Evolutionary conservation across 2,329 filamentous ascomycete species (phyloP).

Genomic region (Monilinia polystroma): DNA sequence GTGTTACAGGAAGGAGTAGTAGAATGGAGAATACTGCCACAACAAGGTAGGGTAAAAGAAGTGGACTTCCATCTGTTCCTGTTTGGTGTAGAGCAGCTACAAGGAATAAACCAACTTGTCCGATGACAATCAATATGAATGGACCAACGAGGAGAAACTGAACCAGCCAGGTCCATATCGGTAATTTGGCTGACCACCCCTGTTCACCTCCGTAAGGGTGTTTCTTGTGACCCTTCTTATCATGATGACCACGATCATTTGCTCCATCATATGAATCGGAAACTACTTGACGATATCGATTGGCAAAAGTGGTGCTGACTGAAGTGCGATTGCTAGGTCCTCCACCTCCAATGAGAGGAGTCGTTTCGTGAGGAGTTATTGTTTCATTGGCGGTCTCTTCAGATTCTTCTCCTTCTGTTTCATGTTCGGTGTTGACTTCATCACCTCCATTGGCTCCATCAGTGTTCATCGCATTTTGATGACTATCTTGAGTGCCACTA

Average conservation of each 20-base stretch:
- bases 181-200: constrained; percentile 76
- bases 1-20: constrained; percentile 71
- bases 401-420: constrained; percentile 38
- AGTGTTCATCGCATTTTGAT: constrained; percentile 36
- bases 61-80: constrained; percentile 74
- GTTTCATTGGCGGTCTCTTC: neutral
- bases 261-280: constrained; percentile 33
- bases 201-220: constrained; percentile 70
- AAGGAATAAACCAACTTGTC: constrained; percentile 71
- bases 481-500: constrained; percentile 39
- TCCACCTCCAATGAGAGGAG: constrained; percentile 50
- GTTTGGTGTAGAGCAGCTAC: constrained; percentile 76
- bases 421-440: constrained; percentile 34
- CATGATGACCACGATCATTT: constrained; percentile 24
- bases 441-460: constrained; percentile 44
- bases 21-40: constrained; percentile 68
- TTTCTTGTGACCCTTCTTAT: constrained; percentile 40
- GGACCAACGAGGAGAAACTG: constrained; percentile 82
- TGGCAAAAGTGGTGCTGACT: constrained; percentile 56
- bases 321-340: constrained; percentile 47
- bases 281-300: constrained; percentile 46
- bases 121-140: constrained; percentile 72
- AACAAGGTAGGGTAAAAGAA: constrained; percentile 69
- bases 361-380: constrained; percentile 47
- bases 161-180: constrained; percentile 82